Conservation (phyloP, 495 filamentous ascomycete species). For the Penicillium nucicola region DNA sequence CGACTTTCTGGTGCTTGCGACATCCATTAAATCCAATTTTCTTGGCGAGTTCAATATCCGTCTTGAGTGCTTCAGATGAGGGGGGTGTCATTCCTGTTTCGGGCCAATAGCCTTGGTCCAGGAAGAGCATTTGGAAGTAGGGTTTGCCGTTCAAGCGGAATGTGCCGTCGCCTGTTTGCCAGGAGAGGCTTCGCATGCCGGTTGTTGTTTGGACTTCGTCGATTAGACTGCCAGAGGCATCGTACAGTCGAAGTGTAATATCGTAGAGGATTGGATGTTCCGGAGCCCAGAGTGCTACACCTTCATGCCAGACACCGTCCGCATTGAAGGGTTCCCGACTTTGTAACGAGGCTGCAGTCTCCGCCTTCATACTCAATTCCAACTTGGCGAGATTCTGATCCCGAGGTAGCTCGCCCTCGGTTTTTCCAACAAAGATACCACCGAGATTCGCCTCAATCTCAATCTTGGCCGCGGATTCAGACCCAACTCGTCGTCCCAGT, state of each 20-base stretch:
- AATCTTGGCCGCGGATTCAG: conserved; percentile 6
- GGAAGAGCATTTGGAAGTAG: conserved; percentile 34
- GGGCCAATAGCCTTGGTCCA: conserved; percentile 41
- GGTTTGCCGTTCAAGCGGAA: conserved; percentile 39
- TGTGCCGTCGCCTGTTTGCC: conserved; percentile 34
- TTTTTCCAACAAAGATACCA: conserved; percentile 14
- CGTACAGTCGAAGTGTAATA: conserved; percentile 24
- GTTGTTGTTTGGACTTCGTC: conserved; percentile 32
- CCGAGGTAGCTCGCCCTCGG: conserved; percentile 2
- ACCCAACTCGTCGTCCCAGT: conserved; percentile 8
- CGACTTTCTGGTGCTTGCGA: conserved; percentile 42
- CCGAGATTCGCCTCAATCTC: conserved; percentile 26
- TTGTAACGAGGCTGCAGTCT: conserved; percentile 4
- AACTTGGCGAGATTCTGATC: conserved; percentile 21
- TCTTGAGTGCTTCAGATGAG: conserved; percentile 27
- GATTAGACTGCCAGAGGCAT: conserved; percentile 11
- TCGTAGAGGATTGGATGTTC: conserved; percentile 39
- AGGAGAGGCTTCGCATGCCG: conserved; percentile 35
- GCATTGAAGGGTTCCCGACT: conserved; percentile 8
- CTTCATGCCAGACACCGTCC: conserved; percentile 24
- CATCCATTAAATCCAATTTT: conserved; percentile 35
- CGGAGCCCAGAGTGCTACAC: conserved; percentile 35
- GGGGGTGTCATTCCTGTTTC: conserved; percentile 38
- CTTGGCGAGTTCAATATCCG: conserved; percentile 32
- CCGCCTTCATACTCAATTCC: conserved; percentile 23